Base-by-base conservation (phyloP, 495 filamentous ascomycete species). In the Usnea hakonensis region DNA sequence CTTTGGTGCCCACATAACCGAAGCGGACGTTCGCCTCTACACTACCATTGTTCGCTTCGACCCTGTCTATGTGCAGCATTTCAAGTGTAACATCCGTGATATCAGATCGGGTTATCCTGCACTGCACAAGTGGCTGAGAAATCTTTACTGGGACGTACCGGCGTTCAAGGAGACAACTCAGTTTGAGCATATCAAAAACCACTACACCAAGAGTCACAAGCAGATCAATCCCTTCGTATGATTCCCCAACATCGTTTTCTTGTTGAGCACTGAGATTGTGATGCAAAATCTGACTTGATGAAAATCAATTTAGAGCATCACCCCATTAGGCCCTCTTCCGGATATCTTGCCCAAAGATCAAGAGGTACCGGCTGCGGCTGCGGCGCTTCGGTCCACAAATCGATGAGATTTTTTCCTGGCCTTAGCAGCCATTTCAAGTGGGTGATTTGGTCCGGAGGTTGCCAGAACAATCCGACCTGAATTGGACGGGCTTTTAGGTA, bases 1-100 rank as follows among this genome's bases (percentile, higher is more conserved):
- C 67, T 86, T 87, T 62, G 90, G 90, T 35, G 69, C 81, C 8
- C 54, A 70, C 33, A 72, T 94, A 56, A 95, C 91, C 5, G 91
- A 96, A 77, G 85, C 85, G 0, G 91, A 96, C 74, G 81, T 96
- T 57, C 76, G 91, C 23, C 78, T 94, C 35, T 94, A 83, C 77
- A 89, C 90, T 4, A 95, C 91, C 7, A 86, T 95, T 54, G 75
- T 93, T 60, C 83, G 91, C 37, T 96, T 96, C 75, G 91, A 96
- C 68, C 79, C 83, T 16, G 89, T 94, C 44, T 96, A 96, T 68
- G 90, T 95, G 6, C 90, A 94, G 79, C 90, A 95, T 73, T 96
- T 96, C 79, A 95, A 95, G 78, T 91, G 88, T 70, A 96, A 96
- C 71, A 72, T 95, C 43, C 79, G 85, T 10, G 90, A 90, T 74